Evolutionary conservation across 176 grass and related monocot genomes (phyloP).

Genomic region (Avena atlantica): DNA sequence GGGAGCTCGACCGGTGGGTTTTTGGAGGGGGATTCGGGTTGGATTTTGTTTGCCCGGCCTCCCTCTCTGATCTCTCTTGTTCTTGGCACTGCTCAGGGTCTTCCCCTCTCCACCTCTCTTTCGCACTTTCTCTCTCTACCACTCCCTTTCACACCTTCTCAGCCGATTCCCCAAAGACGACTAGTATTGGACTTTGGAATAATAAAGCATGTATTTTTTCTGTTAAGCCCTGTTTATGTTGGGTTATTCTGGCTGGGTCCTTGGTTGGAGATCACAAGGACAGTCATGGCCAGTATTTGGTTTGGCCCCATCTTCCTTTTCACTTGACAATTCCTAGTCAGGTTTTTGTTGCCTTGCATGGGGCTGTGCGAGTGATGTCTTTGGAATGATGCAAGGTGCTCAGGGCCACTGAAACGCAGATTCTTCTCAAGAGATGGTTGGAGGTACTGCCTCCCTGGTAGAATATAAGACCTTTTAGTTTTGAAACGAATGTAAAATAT

Average conservation of each 20-base stretch:
- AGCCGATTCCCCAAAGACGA: constrained; percentile 53
- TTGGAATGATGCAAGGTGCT: constrained; percentile 28
- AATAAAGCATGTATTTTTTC: constrained; percentile 32
- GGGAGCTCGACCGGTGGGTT: constrained; percentile 44
- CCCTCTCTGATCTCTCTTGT: constrained; percentile 47
- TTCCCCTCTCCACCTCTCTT: not conserved
- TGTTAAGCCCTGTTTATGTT: not conserved
- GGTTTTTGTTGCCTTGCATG: constrained; percentile 25
- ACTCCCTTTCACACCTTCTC: constrained; percentile 16
- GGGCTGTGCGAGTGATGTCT: not conserved
- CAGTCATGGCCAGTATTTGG: not conserved
- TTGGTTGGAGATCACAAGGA: constrained; percentile 25
- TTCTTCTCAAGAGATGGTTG: not conserved
- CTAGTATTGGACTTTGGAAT: constrained; percentile 57
- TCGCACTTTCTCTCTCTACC: constrained; percentile 17
- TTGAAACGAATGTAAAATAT: too few species aligned
- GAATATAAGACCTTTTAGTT: too few species aligned
- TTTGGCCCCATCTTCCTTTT: constrained; percentile 14
- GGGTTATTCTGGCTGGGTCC: not conserved
- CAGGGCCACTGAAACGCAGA: constrained; percentile 3
- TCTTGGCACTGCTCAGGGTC: constrained; percentile 49
- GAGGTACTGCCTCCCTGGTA: not conserved
- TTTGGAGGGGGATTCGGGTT: constrained; percentile 54
- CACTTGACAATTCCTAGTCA: constrained; percentile 38
- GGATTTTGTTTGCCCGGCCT: constrained; percentile 29